Base-by-base conservation (phyloP, 345 rosid species). In the Camelina laxa region DNA sequence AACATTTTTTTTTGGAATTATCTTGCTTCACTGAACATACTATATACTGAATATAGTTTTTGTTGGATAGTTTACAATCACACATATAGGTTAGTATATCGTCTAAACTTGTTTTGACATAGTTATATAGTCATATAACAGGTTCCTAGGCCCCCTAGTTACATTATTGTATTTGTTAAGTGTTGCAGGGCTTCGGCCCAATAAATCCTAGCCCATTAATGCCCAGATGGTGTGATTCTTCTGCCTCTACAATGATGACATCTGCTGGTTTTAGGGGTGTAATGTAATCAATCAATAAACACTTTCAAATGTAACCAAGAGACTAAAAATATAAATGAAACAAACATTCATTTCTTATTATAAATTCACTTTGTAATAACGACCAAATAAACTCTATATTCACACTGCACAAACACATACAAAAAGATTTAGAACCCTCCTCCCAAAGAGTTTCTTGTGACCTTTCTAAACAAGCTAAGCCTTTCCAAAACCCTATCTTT, bases 401-500 rank as follows among this genome's bases (percentile, higher is more conserved):
- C 60, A 30, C 47, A 76, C 30, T 24, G 47, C 36, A 63, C 33
- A 55, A 27, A 27, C 5, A 55, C 38, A 57, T 17, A 76, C 22
- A 64, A 38, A 73, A 61, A 36, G n/a, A 70, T n/a, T 5, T 13
- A 17, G 13, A 54, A 54, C 69, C 42, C 68, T 27, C 50, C 67
- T 27, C 45, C 33, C 16, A 74, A 49, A 58, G 53, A 35, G 8
- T 12, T 63, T 44, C 2, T 4, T 42, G 12, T 15, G 38, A 54
- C 73, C n/a, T 27, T 41, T 41, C 63, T 60, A 75, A 61, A 42
- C 58, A 68, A 75, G 42, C 58, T 75, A 41, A 44, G 39, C 27
- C 57, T 38, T 30, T 11, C 62, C 62, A 75, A 69, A 69, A 76
- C 51, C 69, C 50, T 69, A 61, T 54, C 45, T 70, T 8, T 68